Conservation (phyloP, 768 basidiomycete genomes). For the Russula ochroleuca region DNA sequence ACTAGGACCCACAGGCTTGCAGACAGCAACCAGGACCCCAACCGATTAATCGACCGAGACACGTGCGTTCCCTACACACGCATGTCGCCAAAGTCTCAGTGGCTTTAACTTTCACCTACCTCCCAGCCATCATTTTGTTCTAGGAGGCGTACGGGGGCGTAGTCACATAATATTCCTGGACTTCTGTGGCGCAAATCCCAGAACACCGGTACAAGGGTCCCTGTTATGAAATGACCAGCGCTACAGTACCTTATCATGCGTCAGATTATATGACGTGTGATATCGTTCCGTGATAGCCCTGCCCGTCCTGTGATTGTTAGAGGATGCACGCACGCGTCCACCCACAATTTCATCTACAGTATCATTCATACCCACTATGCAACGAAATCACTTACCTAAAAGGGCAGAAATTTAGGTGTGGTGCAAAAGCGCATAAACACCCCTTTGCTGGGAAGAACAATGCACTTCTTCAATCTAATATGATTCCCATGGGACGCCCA, state of each 20-base stretch:
- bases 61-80: neutral
- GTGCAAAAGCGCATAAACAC: neutral
- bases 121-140: neutral
- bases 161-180: neutral
- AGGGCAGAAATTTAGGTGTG: neutral
- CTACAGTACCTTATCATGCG: neutral
- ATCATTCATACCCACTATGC: neutral
- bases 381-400: neutral
- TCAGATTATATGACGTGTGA: neutral
- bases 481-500: neutral
- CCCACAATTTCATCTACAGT: neutral
- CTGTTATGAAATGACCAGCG: conserved; percentile 10
- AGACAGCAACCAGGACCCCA: neutral
- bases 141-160: conserved; percentile 1
- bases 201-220: neutral
- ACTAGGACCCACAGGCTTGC: neutral
- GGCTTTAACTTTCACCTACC: neutral
- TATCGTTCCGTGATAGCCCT: neutral
- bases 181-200: neutral
- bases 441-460: neutral
- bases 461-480: neutral
- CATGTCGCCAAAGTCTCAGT: neutral
- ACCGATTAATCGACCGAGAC: neutral
- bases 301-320: neutral
- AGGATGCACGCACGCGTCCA: neutral